Percentiles rank a stretch among this genome's conserved stretches.
Conservation (phyloP, 176 grass and related monocot genomes). For the Avena atlantica region DNA sequence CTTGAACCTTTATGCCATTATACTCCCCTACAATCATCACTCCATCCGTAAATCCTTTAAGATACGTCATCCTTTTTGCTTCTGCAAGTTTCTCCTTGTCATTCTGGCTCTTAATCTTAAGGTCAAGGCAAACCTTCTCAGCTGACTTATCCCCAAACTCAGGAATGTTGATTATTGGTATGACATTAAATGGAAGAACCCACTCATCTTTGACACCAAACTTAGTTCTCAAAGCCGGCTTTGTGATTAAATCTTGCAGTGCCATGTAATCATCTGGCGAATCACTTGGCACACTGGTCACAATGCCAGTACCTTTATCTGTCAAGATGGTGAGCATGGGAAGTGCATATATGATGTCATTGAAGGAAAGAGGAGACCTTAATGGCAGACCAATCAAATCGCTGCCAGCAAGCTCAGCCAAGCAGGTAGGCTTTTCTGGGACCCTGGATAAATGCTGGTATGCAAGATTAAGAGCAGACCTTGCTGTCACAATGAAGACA, state of each 20-base stretch:
- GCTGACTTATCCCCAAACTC: no score
- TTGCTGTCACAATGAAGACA: slow-evolving; percentile 76
- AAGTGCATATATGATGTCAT: slow-evolving; percentile 73
- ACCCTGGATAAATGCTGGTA: slow-evolving; percentile 70
- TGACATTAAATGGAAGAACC: slow-evolving; percentile 66
- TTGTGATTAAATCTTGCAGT: slow-evolving; percentile 66
- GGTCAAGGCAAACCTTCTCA: no score
- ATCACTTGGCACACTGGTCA: slow-evolving; percentile 77
- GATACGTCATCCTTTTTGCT: no score
- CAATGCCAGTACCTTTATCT: slow-evolving; percentile 71
- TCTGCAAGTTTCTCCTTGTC: no score
- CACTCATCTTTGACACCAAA: slow-evolving; percentile 79
- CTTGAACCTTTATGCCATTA: no score
- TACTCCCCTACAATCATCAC: no score
- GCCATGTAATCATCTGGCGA: slow-evolving; percentile 85
- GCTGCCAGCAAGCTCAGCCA: slow-evolving; percentile 56
- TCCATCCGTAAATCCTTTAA: no score
- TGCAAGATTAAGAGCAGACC: slow-evolving; percentile 76
- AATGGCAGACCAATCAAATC: slow-evolving; percentile 87
- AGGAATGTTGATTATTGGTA: slow-evolving; percentile 41
- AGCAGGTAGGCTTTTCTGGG: slow-evolving; percentile 67
- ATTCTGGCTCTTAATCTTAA: no score
- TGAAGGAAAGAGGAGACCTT: slow-evolving; percentile 75
- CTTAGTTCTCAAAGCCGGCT: slow-evolving; percentile 64
- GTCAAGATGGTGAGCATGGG: slow-evolving; percentile 78